phyloP scores from a whole-genome alignment of 768 basidiomycete genomes.

The Fomitopsis serialis region DNA sequence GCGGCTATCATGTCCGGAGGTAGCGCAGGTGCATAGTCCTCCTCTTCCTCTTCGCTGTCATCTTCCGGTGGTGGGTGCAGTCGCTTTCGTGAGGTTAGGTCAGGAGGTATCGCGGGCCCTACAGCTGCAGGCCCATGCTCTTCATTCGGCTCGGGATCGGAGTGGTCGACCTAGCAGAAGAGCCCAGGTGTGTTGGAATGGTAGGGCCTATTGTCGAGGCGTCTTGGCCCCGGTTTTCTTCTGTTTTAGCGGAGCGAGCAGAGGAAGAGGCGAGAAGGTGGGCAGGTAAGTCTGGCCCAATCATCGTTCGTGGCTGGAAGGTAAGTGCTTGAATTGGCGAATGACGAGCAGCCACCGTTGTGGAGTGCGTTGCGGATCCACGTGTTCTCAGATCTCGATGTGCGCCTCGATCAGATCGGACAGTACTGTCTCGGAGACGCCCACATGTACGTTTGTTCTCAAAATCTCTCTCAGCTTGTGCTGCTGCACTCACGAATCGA shows the following conservation, averaged over 20 bases:
- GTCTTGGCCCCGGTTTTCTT: not conserved
- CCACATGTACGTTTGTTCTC: no score
- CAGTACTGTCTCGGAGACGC: no score
- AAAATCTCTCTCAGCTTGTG: no score
- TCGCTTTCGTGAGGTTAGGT: not conserved
- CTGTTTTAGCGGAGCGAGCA: not conserved
- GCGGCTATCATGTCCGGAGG: slow-evolving; percentile 63
- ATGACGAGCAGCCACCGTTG: no score
- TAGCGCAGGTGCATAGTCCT: slow-evolving; percentile 67
- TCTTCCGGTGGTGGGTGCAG: slow-evolving; percentile 17
- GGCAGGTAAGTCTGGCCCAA: slow-evolving; percentile 23
- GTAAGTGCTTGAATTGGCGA: not conserved
- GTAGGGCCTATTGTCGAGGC: slow-evolving; percentile 2
- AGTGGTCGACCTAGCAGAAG: not conserved
- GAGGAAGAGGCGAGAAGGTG: slow-evolving; percentile 3
- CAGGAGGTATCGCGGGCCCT: not conserved
- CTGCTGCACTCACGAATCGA: no score
- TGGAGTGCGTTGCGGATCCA: no score
- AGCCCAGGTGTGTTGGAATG: not conserved
- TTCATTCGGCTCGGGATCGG: slow-evolving; percentile 5
- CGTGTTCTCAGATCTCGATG: no score
- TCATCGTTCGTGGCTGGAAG: slow-evolving; percentile 10
- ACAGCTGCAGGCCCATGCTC: slow-evolving; percentile 10
- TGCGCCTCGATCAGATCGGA: no score
- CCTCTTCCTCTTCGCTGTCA: slow-evolving; percentile 57